A percentile compares a stretch with the other conserved stretches of the same genome.
These are phyloP conservation scores for Leccinellum luteum DNA, from an alignment of 768 basidiomycete species.

Conservation along the genomic window DNA sequence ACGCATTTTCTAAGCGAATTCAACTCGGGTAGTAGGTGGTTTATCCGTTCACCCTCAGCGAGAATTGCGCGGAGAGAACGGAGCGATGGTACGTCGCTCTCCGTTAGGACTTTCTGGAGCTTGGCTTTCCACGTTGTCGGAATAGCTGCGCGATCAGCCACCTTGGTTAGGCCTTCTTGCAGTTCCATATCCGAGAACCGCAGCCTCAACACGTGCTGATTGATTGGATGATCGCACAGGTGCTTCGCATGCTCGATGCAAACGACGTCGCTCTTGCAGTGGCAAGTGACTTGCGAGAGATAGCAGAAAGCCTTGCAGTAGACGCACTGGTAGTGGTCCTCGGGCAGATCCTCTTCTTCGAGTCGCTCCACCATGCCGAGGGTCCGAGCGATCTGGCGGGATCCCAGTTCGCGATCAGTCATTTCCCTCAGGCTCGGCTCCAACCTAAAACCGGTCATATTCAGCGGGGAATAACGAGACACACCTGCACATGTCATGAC, in stretches of 20 bases:
- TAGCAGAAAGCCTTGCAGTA: constrained; percentile 95
- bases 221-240: constrained; percentile 64
- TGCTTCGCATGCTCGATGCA: constrained; percentile 84
- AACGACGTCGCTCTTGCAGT: constrained; percentile 72
- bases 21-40: constrained; percentile 69
- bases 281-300: constrained; percentile 86
- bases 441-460: constrained; percentile 53
- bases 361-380: constrained; percentile 64
- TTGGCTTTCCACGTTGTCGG: constrained; percentile 77
- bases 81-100: constrained; percentile 69
- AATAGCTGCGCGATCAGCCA: constrained; percentile 68
- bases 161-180: constrained; percentile 58
- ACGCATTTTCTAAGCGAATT: constrained; percentile 75
- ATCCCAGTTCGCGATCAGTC: constrained; percentile 76
- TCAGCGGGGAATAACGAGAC: constrained; percentile 21
- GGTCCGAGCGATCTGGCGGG: constrained; percentile 61
- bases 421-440: constrained; percentile 83
- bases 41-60: constrained; percentile 87
- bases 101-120: constrained; percentile 61
- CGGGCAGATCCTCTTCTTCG: constrained; percentile 77
- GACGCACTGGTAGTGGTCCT: constrained; percentile 94
- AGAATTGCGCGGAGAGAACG: constrained; percentile 79
- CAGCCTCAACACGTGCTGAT: constrained; percentile 65
- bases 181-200: constrained; percentile 82
- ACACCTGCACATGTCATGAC: constrained; percentile 26